phyloP scores from a whole-genome alignment of 768 basidiomycete species.

The Collybia sordida region DNA sequence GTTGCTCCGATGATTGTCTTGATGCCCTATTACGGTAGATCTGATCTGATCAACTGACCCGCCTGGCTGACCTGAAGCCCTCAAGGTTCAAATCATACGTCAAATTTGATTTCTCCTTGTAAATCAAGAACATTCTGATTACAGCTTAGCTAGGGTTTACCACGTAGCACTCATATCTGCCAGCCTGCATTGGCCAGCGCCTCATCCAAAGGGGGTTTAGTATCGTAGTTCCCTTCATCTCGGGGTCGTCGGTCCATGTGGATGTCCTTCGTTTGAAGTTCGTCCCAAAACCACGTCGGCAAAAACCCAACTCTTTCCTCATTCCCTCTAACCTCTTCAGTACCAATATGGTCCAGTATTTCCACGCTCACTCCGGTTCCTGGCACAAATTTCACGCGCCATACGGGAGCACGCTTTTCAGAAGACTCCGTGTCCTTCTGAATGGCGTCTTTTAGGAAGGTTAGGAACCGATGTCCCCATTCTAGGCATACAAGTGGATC shows the following conservation, averaged over 20 bases:
- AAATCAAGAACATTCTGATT: slow-evolving; percentile 16
- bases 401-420: slow-evolving; percentile 41
- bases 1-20: not conserved
- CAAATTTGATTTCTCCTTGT: slow-evolving; percentile 12
- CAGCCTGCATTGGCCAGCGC: slow-evolving; percentile 15
- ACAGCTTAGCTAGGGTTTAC: slow-evolving; percentile 5
- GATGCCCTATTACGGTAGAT: slow-evolving; percentile 9
- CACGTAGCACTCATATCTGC: slow-evolving; percentile 19
- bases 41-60: slow-evolving; percentile 32
- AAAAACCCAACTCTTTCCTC: slow-evolving; percentile 82
- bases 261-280: slow-evolving; percentile 18
- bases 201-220: slow-evolving; percentile 1
- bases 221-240: slow-evolving; percentile 2
- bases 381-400: slow-evolving; percentile 71
- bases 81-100: slow-evolving; percentile 7
- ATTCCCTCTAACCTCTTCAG: slow-evolving; percentile 58
- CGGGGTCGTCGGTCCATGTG: slow-evolving; percentile 2
- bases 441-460: slow-evolving; percentile 45
- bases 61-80: slow-evolving; percentile 27
- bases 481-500: slow-evolving; percentile 71
- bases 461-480: slow-evolving; percentile 68
- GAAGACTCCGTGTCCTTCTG: slow-evolving; percentile 19
- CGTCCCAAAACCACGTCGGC: slow-evolving; percentile 69
- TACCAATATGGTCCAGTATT: slow-evolving; percentile 45
- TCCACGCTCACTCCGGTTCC: slow-evolving; percentile 52